Evolutionary conservation across 306 rosid species (phyloP), one percentile per base, ranked within the genome.

Genomic region (Calophaca sinica): DNA sequence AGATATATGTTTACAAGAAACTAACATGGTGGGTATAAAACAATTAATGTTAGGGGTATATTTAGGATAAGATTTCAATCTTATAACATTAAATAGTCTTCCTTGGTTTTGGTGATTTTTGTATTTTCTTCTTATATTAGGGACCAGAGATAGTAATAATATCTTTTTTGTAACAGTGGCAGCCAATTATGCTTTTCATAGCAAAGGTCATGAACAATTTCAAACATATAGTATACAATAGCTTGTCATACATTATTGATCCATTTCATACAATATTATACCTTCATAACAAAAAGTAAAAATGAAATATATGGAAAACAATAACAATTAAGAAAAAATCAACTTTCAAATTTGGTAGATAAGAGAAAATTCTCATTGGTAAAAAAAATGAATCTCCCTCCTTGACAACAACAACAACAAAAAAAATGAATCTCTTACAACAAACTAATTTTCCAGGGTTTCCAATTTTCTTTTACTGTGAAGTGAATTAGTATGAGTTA

Each of bases 121-220:
- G n/a, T n/a, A n/a, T n/a, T n/a, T n/a, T n/a, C n/a, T n/a, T n/a
- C n/a, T n/a, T n/a, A n/a, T n/a, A n/a, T n/a, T n/a, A n/a, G n/a
- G n/a, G n/a, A n/a, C n/a, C n/a, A n/a, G n/a, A n/a, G n/a, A n/a
- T n/a, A n/a, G n/a, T n/a, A n/a, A n/a, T n/a, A 41, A 39, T 29
- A 71, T 57, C 76, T 38, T 55, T 70, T 13, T 11, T 32, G n/a
- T 36, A 39, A 70, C 32, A 36, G 62, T 32, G 31, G 46, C 49
- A 50, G 32, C 29, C 59, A 68, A 8, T 48, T 12, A 46, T 48
- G 73, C n/a, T 46, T 28, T 67, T n/a, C 58, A 29, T 49, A 32
- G 60, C 32, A 7, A 31, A 49, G 29, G 45, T n/a, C 4, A 4
- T 48, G 58, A 67, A 67, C 29, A 46, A 67, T 2, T 45, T 48